A percentile compares a stretch with the other conserved stretches of the same genome.
phyloP scores from a whole-genome alignment of 352 stramenopile genomes.

The Phytophthora brassicae region DNA sequence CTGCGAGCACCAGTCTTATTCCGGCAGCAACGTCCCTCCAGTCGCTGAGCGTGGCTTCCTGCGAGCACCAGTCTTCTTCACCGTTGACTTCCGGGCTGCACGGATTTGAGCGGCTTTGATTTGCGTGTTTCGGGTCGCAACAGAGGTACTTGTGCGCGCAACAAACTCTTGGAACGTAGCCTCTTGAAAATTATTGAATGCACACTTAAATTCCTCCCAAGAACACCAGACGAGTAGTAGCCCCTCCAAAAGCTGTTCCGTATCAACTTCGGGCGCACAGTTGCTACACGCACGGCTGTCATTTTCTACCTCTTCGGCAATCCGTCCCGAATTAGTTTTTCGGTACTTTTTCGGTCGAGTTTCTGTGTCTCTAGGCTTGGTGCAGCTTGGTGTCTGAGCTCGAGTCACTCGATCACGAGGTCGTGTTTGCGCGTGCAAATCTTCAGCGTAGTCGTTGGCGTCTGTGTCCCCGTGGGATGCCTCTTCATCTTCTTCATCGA shows the following conservation, averaged over 20 bases:
- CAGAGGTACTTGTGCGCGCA: not conserved
- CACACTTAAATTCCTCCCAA: not conserved
- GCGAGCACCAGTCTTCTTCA: not conserved
- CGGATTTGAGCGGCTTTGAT: not conserved
- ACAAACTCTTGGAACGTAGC: not conserved
- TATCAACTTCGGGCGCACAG: not conserved
- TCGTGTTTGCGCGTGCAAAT: not conserved
- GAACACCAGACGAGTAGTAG: not conserved
- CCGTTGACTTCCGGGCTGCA: not conserved
- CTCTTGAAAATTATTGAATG: not conserved
- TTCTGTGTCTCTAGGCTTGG: not conserved
- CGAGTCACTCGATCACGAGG: not conserved
- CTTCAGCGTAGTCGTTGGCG: not conserved
- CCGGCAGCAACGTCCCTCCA: not conserved
- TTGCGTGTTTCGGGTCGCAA: not conserved
- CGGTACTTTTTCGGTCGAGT: not conserved
- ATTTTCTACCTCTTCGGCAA: not conserved
- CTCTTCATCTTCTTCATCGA: not conserved
- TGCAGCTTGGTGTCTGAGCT: not conserved
- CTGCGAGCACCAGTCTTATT: not conserved
- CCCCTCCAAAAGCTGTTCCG: not conserved
- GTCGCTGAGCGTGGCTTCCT: not conserved
- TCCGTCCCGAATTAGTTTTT: not conserved
- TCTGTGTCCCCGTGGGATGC: not conserved
- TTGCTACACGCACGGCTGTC: not conserved